Percentiles rank a stretch among this genome's conserved stretches.
These are phyloP conservation scores for Rhizophagus prolifer DNA, from an alignment of 192 early-diverging fungal species.

Conservation along the genomic window DNA sequence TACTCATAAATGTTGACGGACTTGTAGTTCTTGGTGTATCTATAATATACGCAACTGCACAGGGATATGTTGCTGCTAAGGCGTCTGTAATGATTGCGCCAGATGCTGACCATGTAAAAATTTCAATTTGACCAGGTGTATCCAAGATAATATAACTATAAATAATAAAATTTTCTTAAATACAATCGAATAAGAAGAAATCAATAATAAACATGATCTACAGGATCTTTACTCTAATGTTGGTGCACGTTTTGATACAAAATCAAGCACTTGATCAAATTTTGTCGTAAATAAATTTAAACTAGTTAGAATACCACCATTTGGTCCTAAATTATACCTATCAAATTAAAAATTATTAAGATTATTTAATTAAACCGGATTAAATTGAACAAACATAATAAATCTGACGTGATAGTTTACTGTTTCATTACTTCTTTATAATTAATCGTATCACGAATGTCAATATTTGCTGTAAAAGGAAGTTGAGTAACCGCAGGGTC, in stretches of 20 bases:
- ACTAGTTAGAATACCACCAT: constrained; percentile 94
- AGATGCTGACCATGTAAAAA: constrained; percentile 98
- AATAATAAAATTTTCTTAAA: neutral
- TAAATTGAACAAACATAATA: neutral
- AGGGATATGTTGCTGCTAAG: constrained; percentile 87
- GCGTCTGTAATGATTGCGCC: constrained; percentile 95
- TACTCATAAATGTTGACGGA: constrained; percentile 97
- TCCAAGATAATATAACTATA: constrained; percentile 81
- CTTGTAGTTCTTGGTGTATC: constrained; percentile 91
- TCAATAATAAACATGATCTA: neutral
- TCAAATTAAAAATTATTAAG: neutral
- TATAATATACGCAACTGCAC: constrained; percentile 89
- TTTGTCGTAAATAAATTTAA: constrained; percentile 98
- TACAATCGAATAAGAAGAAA: neutral
- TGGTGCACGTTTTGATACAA: constrained; percentile 77
- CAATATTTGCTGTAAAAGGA: constrained; percentile 94
- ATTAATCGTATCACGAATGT: constrained; percentile 96
- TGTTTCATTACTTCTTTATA: constrained; percentile 99
- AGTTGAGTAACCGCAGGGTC: constrained; percentile 88
- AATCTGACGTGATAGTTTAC: constrained; percentile 42
- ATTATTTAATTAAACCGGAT: neutral
- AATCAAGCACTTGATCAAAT: constrained; percentile 93
- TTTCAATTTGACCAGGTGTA: constrained; percentile 98
- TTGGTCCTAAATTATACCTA: constrained; percentile 92
- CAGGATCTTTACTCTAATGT: constrained; percentile 58